Conservation (phyloP, 371 early-diverging fungal species). For the Apophysomyces ossiformis region DNA sequence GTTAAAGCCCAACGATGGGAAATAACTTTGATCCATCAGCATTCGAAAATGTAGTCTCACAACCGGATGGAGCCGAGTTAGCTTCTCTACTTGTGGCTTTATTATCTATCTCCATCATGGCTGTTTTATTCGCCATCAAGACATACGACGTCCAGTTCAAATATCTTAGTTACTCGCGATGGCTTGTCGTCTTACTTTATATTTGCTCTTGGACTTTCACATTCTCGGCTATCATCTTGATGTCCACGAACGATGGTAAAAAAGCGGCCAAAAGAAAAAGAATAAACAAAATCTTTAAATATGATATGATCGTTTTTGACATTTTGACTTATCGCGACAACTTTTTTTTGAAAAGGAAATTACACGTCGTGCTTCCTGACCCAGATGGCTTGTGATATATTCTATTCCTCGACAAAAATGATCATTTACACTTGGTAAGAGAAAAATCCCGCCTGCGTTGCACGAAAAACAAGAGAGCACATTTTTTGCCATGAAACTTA, state of each 20-base stretch:
- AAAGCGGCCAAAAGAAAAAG: not conserved
- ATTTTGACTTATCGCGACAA: not conserved
- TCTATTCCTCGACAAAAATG: conserved; percentile 37
- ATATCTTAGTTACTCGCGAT: conserved; percentile 43
- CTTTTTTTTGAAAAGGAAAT: conserved; percentile 27
- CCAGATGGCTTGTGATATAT: conserved; percentile 33
- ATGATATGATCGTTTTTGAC: not conserved
- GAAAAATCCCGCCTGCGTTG: not conserved
- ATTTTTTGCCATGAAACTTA: conserved; percentile 7
- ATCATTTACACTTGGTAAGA: conserved; percentile 39
- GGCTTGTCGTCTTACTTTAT: conserved; percentile 45
- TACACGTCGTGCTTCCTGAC: conserved; percentile 34
- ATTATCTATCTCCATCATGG: conserved; percentile 39
- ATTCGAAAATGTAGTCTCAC: not conserved
- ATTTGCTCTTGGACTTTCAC: conserved; percentile 53
- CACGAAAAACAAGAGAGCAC: not conserved
- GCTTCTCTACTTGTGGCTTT: conserved; percentile 45
- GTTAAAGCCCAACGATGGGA: not conserved
- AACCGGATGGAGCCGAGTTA: conserved; percentile 39
- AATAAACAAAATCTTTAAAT: not conserved
- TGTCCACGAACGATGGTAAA: conserved; percentile 47
- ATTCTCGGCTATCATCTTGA: conserved; percentile 41
- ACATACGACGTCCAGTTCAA: conserved; percentile 40
- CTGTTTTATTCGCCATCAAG: conserved; percentile 51
- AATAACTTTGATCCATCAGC: not conserved